A percentile compares a stretch with the other conserved stretches of the same genome.
Evolutionary conservation across 352 stramenopile species (phyloP).

Genomic region (Globisporangium abappressorium): DNA sequence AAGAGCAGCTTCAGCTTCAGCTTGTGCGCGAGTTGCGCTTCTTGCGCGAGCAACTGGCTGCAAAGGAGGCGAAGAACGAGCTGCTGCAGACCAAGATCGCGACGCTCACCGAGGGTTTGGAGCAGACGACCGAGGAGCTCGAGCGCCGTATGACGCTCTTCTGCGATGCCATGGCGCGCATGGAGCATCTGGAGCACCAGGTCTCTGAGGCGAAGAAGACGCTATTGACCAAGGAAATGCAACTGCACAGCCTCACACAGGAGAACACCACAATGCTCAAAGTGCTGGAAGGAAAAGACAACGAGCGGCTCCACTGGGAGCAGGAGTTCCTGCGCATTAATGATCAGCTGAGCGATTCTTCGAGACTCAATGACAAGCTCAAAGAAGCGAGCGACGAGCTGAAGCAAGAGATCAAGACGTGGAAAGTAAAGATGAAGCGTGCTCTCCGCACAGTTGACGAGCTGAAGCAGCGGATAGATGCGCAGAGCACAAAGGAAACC

Average conservation of each 20-base stretch:
- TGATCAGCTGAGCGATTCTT: slow-evolving; percentile 23
- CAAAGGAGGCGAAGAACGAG: slow-evolving; percentile 31
- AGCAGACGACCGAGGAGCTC: slow-evolving; percentile 55
- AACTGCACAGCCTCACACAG: slow-evolving; percentile 47
- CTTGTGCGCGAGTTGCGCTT: slow-evolving; percentile 33
- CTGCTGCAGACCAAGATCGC: slow-evolving; percentile 37
- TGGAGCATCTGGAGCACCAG: slow-evolving; percentile 38
- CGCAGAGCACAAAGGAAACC: slow-evolving; percentile 10
- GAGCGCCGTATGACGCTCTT: slow-evolving; percentile 55
- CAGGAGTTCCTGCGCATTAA: slow-evolving; percentile 36
- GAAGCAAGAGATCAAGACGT: slow-evolving; percentile 30
- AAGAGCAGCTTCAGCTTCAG: slow-evolving; percentile 27
- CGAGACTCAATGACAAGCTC: slow-evolving; percentile 17
- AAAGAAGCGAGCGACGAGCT: slow-evolving; percentile 19
- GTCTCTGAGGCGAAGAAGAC: slow-evolving; percentile 42
- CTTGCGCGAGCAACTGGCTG: slow-evolving; percentile 30
- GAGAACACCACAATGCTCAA: slow-evolving; percentile 28
- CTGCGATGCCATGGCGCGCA: slow-evolving; percentile 37
- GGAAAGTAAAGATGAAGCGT: slow-evolving; percentile 45
- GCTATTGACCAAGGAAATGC: slow-evolving; percentile 62
- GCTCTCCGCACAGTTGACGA: slow-evolving; percentile 29
- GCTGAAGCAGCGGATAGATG: slow-evolving; percentile 29
- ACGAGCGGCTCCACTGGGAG: slow-evolving; percentile 53
- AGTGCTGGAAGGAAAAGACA: slow-evolving; percentile 31
- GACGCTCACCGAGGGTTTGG: slow-evolving; percentile 39